Evolutionary conservation across 108 stramenopile species (phyloP).

Genomic region (Heterococcus sp.): DNA sequence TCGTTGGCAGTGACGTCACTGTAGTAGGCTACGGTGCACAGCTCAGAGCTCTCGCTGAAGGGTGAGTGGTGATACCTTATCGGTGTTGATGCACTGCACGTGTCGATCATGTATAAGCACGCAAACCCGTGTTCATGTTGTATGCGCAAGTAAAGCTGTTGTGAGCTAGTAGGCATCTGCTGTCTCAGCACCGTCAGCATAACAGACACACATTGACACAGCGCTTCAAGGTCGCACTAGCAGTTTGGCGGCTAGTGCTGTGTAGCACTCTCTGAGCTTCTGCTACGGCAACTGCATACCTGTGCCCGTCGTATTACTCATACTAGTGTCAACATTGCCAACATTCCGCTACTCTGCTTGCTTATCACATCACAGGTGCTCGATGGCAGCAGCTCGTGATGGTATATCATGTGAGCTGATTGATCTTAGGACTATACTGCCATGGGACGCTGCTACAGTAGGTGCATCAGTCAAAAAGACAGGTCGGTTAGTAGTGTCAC

Average conservation of each 20-base stretch:
- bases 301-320: not conserved
- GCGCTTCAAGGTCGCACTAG: not conserved
- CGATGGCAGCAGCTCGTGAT: conserved; percentile 14
- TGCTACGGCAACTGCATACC: not conserved
- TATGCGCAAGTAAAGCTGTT: too few relatives aligned
- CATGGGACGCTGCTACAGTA: conserved; percentile 85
- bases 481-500: conserved; percentile 84
- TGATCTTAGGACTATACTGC: conserved; percentile 80
- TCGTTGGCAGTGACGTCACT: conserved; percentile 81
- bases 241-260: not conserved
- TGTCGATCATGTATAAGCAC: not conserved
- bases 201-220: not conserved
- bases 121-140: not conserved
- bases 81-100: not conserved
- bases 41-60: conserved; percentile 67
- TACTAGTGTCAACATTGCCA: not conserved
- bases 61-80: not conserved
- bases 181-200: not conserved
- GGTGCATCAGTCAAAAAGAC: conserved; percentile 81
- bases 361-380: too few relatives aligned
- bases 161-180: not conserved
- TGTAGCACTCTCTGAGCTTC: not conserved
- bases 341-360: conserved; percentile 1
- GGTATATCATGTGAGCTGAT: conserved; percentile 87
- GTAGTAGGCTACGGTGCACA: conserved; percentile 89